These are phyloP conservation scores for Gossypium gossypioides DNA, from an alignment of 441 rosid species.

Conservation along the genomic window DNA sequence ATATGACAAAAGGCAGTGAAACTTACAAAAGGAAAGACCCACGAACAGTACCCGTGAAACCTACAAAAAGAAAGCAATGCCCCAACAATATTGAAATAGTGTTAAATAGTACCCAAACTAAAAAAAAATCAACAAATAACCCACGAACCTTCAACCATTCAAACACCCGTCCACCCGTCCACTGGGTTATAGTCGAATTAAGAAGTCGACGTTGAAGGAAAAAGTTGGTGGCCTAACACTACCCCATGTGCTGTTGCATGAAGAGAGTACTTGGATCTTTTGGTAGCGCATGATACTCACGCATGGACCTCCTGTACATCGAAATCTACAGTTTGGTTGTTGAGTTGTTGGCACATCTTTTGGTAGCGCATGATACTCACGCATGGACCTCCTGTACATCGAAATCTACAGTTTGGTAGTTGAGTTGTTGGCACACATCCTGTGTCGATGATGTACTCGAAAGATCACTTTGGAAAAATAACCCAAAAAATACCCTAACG, in stretches of 20 bases:
- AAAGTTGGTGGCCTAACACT: background rate
- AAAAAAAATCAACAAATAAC: background rate
- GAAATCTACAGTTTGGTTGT: background rate
- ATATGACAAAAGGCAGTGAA: background rate
- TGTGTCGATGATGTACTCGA: background rate
- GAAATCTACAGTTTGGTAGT: background rate
- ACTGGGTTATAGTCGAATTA: background rate
- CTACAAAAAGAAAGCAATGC: background rate
- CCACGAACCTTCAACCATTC: background rate
- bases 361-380: background rate
- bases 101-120: background rate
- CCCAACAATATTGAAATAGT: background rate
- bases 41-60: background rate
- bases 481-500: background rate
- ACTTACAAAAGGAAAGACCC: too few relatives aligned
- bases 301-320: background rate
- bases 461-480: background rate
- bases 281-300: background rate
- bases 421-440: background rate
- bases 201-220: background rate
- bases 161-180: background rate
- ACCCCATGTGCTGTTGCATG: background rate
- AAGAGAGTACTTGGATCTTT: background rate
- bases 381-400: background rate
- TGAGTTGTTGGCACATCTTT: background rate